These are phyloP conservation scores for Penicillium robsamsonii DNA, from an alignment of 495 filamentous ascomycete species.

Conservation along the genomic window DNA sequence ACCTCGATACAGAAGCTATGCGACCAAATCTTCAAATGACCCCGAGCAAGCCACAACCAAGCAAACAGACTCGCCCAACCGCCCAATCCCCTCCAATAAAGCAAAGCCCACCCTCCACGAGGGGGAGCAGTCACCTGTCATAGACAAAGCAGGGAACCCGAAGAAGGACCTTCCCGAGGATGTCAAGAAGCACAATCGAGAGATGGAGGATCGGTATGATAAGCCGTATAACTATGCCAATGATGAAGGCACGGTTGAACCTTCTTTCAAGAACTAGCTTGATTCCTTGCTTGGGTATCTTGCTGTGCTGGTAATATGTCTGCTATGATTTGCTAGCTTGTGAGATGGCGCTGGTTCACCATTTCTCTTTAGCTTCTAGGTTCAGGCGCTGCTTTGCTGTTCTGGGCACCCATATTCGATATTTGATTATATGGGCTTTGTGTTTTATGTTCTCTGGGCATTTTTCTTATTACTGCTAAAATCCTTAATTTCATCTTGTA, in stretches of 20 bases:
- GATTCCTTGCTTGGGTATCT: neutral
- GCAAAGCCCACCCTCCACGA: conserved; percentile 38
- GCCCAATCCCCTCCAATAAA: conserved; percentile 38
- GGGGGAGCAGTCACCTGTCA: conserved; percentile 31
- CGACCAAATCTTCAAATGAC: conserved; percentile 6
- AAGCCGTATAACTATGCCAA: conserved; percentile 38
- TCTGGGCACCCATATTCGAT: neutral
- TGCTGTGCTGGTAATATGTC: neutral
- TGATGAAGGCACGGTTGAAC: conserved; percentile 33
- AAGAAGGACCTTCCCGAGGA: conserved; percentile 35
- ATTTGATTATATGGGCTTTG: neutral
- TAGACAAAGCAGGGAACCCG: conserved; percentile 31
- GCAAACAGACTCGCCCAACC: conserved; percentile 6
- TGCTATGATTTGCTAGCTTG: neutral
- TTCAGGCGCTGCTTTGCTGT: neutral
- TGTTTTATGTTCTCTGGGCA: neutral
- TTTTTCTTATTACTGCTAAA: neutral
- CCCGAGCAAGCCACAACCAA: neutral
- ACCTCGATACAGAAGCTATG: conserved; percentile 7
- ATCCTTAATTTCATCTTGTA: too few relatives aligned
- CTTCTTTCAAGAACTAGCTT: conserved; percentile 15
- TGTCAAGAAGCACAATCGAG: conserved; percentile 41
- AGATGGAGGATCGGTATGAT: conserved; percentile 38
- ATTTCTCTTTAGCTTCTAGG: neutral
- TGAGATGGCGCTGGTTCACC: conserved; percentile 4